phyloP scores from a whole-genome alignment of 179 eudicot species.

The Spinacia oleracea region DNA sequence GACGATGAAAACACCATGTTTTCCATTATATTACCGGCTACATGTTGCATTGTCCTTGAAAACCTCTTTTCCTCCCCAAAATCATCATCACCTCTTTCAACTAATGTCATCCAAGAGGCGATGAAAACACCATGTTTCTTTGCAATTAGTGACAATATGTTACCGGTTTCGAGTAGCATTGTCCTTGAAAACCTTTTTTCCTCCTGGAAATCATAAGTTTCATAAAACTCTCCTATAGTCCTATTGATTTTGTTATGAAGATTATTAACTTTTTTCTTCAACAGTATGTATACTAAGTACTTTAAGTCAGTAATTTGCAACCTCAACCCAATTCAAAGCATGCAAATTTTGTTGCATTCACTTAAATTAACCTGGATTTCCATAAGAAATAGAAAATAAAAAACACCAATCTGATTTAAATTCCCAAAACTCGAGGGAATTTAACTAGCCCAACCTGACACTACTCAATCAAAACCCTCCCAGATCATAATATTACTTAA shows the following conservation, averaged over 20 bases:
- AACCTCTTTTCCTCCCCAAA: neutral
- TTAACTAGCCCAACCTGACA: neutral
- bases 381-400: neutral
- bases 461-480: neutral
- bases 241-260: neutral
- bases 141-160: no score
- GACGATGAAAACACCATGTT: neutral
- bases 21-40: no score
- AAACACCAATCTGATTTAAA: neutral
- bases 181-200: neutral
- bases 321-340: neutral
- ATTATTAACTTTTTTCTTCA: neutral
- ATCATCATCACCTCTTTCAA: neutral
- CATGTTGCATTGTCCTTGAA: neutral
- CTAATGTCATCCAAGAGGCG: neutral
- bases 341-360: neutral
- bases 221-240: no score
- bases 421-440: slow-evolving; percentile 7
- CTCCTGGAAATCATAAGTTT: neutral
- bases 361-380: neutral
- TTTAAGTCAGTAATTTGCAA: neutral
- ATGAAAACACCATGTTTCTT: neutral
- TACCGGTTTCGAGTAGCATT: neutral
- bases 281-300: neutral
- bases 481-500: neutral